Base-by-base conservation (phyloP, 176 grass and related monocot genomes). In the Carex myosuroides region DNA sequence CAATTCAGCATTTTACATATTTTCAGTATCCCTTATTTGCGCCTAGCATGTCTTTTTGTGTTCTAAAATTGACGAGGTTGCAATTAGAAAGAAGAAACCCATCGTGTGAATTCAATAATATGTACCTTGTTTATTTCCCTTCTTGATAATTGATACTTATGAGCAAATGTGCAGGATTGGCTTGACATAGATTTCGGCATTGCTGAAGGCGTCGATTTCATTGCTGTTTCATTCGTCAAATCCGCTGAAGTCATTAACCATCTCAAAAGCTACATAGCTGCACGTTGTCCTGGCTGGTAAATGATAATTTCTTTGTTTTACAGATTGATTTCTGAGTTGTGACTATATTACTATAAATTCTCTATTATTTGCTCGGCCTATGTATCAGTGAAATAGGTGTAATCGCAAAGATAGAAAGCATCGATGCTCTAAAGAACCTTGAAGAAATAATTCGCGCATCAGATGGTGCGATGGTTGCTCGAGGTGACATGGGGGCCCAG, bases 171-270 rank as follows among this genome's bases (percentile, higher is more conserved):
- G 81, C 89, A 98, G 96, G 96, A 98, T 86, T 98, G 96, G 96
- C 93, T 98, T 91, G 96, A 95, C 80, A 98, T 98, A 87, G 96
- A 98, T 83, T 98, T 98, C 56, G 96, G 91, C 17, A 98, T 98
- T 81, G 85, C 93, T 26, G 96, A 95, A 87, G 96, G 96, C 64
- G 96, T 95, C 22, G 96, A 98, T 89, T 98, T 98, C 70, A 95
- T 95, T 29, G 96, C 96, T 59, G 96, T 98, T 65, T 98, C 96
- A 2, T 98, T 98, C 61, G 96, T 98, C 85, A 95, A 98, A 84
- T 95, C 96, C 69, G 96, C 96, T 71, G 96, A 98, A 90, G 96
- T 98, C 44, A 90, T 98, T 89, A 93, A 85, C 42, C 89, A 98
- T 90, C 87, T 98, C 53, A 95, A 95, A 89, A 98, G 96, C 85